These are phyloP conservation scores for Rhododendron griersonianum DNA, from an alignment of 148 eudicot genomes.

Conservation along the genomic window DNA sequence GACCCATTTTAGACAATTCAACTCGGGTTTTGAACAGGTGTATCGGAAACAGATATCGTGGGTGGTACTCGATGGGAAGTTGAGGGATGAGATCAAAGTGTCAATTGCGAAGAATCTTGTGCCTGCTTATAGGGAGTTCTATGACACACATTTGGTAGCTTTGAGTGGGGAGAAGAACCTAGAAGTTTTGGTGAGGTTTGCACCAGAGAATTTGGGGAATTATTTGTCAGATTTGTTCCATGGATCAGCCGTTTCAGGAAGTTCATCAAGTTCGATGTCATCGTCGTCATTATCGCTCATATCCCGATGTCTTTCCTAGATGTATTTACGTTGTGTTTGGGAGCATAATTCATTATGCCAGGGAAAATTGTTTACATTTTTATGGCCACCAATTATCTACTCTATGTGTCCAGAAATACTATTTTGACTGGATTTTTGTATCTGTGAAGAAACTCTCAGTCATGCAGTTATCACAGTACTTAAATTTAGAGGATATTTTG, in stretches of 20 bases:
- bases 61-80: slow-evolving; percentile 23
- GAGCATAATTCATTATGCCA: too few relatives aligned
- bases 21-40: slow-evolving; percentile 20
- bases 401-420: neutral
- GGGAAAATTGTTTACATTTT: neutral
- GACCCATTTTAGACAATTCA: slow-evolving; percentile 19
- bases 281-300: neutral
- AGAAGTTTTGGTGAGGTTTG: slow-evolving; percentile 22
- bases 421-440: neutral
- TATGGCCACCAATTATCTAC: neutral
- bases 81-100: slow-evolving; percentile 30
- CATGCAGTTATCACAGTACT: neutral
- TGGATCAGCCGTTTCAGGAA: slow-evolving; percentile 1
- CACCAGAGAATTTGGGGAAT: slow-evolving; percentile 31
- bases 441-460: neutral
- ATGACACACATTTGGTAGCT: slow-evolving; percentile 12
- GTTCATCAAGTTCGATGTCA: neutral
- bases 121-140: slow-evolving; percentile 25
- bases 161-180: slow-evolving; percentile 14
- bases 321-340: neutral
- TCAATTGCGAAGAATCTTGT: slow-evolving; percentile 28
- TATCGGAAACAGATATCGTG: slow-evolving; percentile 26
- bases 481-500: neutral
- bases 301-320: neutral
- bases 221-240: slow-evolving; percentile 34